Evolutionary conservation across 805 yeast species (phyloP).

Genomic region (Lachancea thermotolerans): DNA sequence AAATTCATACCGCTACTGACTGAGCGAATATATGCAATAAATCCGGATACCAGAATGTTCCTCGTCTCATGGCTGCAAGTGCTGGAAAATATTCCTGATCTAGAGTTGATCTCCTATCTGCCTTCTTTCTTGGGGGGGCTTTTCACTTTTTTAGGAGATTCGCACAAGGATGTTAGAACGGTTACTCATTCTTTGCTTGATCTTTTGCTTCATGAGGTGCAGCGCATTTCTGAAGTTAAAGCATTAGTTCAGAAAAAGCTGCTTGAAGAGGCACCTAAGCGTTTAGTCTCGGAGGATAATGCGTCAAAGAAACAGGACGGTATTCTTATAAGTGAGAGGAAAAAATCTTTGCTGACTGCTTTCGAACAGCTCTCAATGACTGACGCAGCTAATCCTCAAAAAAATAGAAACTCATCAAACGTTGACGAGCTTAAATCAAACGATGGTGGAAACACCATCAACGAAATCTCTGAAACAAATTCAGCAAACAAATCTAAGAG

Average conservation of each 20-base stretch:
- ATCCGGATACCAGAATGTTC: slow-evolving; percentile 88
- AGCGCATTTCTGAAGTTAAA: slow-evolving; percentile 65
- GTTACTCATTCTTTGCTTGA: slow-evolving; percentile 76
- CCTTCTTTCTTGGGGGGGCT: slow-evolving; percentile 84
- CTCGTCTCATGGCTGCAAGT: slow-evolving; percentile 89
- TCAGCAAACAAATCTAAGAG: neutral
- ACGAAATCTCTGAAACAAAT: neutral
- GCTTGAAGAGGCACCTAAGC: slow-evolving; percentile 16
- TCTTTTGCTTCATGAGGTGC: slow-evolving; percentile 71
- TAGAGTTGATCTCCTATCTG: slow-evolving; percentile 77
- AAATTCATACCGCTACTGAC: slow-evolving; percentile 86
- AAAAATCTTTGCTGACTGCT: slow-evolving; percentile 26
- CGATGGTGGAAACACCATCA: slow-evolving; percentile 1
- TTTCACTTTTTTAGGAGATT: slow-evolving; percentile 69
- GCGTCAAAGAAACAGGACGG: slow-evolving; percentile 28
- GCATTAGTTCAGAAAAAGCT: slow-evolving; percentile 37
- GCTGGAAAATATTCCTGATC: slow-evolving; percentile 87
- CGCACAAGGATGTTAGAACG: slow-evolving; percentile 80
- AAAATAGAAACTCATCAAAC: slow-evolving; percentile 1
- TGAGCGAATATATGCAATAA: slow-evolving; percentile 86
- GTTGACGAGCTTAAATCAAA: neutral
- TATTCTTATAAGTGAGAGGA: slow-evolving; percentile 27
- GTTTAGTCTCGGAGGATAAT: slow-evolving; percentile 18
- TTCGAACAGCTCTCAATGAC: slow-evolving; percentile 17
- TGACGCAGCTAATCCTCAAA: slow-evolving; percentile 1